A percentile compares a stretch with the other conserved stretches of the same genome.
phyloP scores from a whole-genome alignment of 106 monocot species.

The Hemerocallis citrina region DNA sequence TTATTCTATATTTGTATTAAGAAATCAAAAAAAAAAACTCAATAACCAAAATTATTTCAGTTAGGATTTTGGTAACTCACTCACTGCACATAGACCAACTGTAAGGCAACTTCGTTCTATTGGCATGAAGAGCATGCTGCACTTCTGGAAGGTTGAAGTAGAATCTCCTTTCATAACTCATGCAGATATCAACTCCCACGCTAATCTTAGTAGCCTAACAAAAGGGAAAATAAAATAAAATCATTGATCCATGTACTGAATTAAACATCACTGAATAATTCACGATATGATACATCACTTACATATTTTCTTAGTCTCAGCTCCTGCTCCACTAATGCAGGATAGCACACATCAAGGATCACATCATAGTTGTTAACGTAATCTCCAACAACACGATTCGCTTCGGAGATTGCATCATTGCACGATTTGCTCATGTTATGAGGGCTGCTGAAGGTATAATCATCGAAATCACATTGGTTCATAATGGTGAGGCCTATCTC shows the following conservation, averaged over 20 bases:
- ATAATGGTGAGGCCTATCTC: constrained; percentile 67
- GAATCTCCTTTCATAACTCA: constrained; percentile 67
- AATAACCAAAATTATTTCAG: background rate
- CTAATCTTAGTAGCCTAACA: constrained; percentile 67
- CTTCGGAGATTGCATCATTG: constrained; percentile 52
- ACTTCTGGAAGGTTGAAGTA: constrained; percentile 93
- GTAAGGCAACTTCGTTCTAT: constrained; percentile 65
- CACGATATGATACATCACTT: constrained; percentile 14
- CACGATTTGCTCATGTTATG: constrained; percentile 66
- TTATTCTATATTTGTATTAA: background rate
- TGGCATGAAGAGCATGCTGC: constrained; percentile 88
- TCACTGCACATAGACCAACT: constrained; percentile 84
- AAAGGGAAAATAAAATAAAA: background rate
- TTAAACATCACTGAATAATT: too few relatives aligned
- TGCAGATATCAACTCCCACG: constrained; percentile 82
- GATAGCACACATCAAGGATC: constrained; percentile 89
- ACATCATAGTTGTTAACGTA: constrained; percentile 84
- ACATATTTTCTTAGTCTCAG: constrained; percentile 67
- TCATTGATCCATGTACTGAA: background rate
- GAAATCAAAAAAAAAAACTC: too few relatives aligned
- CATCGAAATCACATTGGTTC: constrained; percentile 71
- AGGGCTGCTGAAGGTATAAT: constrained; percentile 38
- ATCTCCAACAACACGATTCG: constrained; percentile 54
- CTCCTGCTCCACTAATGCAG: constrained; percentile 76
- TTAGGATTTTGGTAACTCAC: too few relatives aligned